phyloP scores from a whole-genome alignment of 345 rosid genomes.

The Pistacia vera region DNA sequence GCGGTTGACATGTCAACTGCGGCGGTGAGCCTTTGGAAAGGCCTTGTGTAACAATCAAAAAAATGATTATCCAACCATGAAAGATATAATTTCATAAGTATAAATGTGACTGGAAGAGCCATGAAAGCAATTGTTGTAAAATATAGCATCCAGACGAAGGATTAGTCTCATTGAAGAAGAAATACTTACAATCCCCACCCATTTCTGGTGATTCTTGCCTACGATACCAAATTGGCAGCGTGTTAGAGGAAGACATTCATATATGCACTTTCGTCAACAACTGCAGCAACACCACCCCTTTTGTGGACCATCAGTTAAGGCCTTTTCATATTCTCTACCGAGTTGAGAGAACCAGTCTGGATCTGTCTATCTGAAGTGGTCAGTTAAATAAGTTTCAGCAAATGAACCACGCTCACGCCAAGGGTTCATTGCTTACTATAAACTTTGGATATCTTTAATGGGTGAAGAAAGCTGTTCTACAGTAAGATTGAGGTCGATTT shows the following conservation, averaged over 20 bases:
- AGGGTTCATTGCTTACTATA: constrained; percentile 2
- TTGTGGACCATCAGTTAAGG: neutral
- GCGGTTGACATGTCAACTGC: constrained; percentile 28
- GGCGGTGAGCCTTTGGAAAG: constrained; percentile 18
- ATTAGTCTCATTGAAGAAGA: neutral
- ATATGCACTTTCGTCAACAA: constrained; percentile 23
- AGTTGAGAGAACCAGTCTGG: constrained; percentile 19
- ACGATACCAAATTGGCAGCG: constrained; percentile 14
- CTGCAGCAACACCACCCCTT: constrained; percentile 25
- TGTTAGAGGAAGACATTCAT: constrained; percentile 18
- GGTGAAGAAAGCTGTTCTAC: constrained; percentile 23
- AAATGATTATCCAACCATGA: too few species aligned
- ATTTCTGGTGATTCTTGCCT: constrained; percentile 22
- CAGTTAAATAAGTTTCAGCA: constrained; percentile 10
- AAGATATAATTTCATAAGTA: too few species aligned
- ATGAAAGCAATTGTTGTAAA: too few species aligned
- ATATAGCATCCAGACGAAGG: too few species aligned
- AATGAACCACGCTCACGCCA: constrained; percentile 22
- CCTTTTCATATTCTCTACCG: constrained; percentile 7
- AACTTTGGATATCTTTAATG: too few species aligned
- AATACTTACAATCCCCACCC: constrained; percentile 28
- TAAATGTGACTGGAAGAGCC: too few species aligned
- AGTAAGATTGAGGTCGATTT: constrained; percentile 26
- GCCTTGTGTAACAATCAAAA: constrained; percentile 14
- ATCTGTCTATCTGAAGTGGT: constrained; percentile 1